Evolutionary conservation across 768 basidiomycete species (phyloP).

Genomic region (Hypholoma fasciculare): DNA sequence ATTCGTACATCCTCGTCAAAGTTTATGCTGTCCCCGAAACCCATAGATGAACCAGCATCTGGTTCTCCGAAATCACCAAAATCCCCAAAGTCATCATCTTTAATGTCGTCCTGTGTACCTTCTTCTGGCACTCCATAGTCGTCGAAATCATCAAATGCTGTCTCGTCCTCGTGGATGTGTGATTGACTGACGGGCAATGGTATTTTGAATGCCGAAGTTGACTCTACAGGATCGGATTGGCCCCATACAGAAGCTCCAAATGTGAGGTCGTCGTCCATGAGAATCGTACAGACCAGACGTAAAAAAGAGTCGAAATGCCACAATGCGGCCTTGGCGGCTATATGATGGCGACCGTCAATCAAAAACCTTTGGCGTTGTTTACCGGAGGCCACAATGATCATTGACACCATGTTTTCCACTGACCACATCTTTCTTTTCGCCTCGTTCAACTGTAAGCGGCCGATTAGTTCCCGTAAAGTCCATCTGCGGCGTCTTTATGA

Average conservation of each 20-base stretch:
- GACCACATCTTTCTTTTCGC: slow-evolving; percentile 62
- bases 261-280: slow-evolving; percentile 5
- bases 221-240: not conserved
- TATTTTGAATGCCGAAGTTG: slow-evolving; percentile 1
- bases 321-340: not conserved
- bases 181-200: not conserved
- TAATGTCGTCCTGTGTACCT: slow-evolving; percentile 39
- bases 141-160: slow-evolving; percentile 49
- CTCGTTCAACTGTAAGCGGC: slow-evolving; percentile 47
- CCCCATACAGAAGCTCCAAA: slow-evolving; percentile 10
- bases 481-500: slow-evolving; percentile 79
- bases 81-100: slow-evolving; percentile 82
- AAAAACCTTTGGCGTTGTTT: slow-evolving; percentile 12
- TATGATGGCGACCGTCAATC: not conserved
- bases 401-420: slow-evolving; percentile 25
- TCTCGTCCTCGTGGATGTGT: slow-evolving; percentile 64
- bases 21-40: slow-evolving; percentile 34
- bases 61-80: slow-evolving; percentile 87
- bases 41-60: slow-evolving; percentile 25
- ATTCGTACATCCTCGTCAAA: slow-evolving; percentile 39
- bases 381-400: not conserved
- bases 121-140: slow-evolving; percentile 55
- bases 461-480: slow-evolving; percentile 59
- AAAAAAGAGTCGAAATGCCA: not conserved
- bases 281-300: not conserved